phyloP scores from a whole-genome alignment of 495 filamentous ascomycete species.

The Friedmanniomyces simplex region DNA sequence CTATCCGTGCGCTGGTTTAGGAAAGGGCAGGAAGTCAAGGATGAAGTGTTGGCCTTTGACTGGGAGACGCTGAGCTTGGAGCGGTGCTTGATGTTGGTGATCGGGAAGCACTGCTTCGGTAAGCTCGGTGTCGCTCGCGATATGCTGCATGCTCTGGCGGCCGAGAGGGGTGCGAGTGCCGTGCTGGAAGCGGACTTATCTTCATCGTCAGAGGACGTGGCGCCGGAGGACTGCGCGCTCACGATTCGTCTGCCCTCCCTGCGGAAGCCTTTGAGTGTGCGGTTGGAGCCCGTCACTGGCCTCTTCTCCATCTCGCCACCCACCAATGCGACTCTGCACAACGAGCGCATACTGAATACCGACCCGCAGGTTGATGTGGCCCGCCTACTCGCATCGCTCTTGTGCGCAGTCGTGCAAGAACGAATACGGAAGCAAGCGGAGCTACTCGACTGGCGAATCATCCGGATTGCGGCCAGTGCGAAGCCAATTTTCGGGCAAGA shows the following conservation, averaged over 20 bases:
- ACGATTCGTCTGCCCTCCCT: constrained; percentile 7
- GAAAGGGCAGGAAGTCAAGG: constrained; percentile 60
- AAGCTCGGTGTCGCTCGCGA: constrained; percentile 52
- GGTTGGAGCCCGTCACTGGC: constrained; percentile 20
- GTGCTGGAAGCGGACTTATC: not conserved
- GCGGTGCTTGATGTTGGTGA: constrained; percentile 56
- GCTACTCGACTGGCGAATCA: constrained; percentile 23
- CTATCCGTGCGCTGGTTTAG: constrained; percentile 77
- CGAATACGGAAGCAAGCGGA: constrained; percentile 21
- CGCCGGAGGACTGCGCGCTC: constrained; percentile 35
- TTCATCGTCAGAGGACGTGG: constrained; percentile 38
- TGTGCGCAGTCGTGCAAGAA: constrained; percentile 19
- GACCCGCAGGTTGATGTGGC: constrained; percentile 13
- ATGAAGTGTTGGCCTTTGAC: constrained; percentile 54
- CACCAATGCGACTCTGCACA: not conserved
- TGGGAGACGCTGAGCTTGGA: constrained; percentile 59
- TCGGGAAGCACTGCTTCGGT: constrained; percentile 61
- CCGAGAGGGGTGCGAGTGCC: not conserved
- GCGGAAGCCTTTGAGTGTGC: constrained; percentile 1
- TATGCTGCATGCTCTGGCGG: constrained; percentile 41
- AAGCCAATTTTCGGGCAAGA: constrained; percentile 20
- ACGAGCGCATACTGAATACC: constrained; percentile 22
- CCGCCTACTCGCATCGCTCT: constrained; percentile 13
- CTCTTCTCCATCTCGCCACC: constrained; percentile 18
- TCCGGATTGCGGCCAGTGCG: constrained; percentile 11